phyloP scores from a whole-genome alignment of 129 eudicot species.

The Artemisia annua region DNA sequence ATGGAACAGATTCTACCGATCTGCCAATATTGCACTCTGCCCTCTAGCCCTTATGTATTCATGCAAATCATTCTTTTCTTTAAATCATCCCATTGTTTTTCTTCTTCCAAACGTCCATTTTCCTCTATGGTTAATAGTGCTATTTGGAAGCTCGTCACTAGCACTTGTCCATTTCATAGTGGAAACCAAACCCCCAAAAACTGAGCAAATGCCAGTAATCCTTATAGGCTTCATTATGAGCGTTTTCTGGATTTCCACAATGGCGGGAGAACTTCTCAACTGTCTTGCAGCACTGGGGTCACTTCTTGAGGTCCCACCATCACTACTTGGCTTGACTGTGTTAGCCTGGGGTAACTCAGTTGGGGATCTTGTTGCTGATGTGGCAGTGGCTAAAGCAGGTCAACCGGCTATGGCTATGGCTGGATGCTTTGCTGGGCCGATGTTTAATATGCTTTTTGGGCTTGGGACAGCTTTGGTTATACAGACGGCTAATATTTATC shows the following conservation, averaged over 20 bases:
- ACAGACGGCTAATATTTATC: slow-evolving; percentile 74
- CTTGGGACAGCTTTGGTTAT: slow-evolving; percentile 94
- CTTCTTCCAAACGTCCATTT: slow-evolving; percentile 68
- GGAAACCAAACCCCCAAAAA: slow-evolving; percentile 85
- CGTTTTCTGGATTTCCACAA: slow-evolving; percentile 92
- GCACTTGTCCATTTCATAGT: slow-evolving; percentile 66
- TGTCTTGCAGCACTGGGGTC: slow-evolving; percentile 85
- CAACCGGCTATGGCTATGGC: slow-evolving; percentile 99
- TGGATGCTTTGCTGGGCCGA: slow-evolving; percentile 96
- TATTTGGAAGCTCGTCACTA: slow-evolving; percentile 71
- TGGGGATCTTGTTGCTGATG: slow-evolving; percentile 98
- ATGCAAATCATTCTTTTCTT: slow-evolving; percentile 78
- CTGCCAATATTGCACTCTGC: slow-evolving; percentile 86
- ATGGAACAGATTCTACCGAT: slow-evolving; percentile 83
- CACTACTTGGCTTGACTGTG: slow-evolving; percentile 86
- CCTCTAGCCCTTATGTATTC: slow-evolving; percentile 83
- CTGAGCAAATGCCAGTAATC: slow-evolving; percentile 58
- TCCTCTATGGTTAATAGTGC: slow-evolving; percentile 86
- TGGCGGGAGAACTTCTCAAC: slow-evolving; percentile 88
- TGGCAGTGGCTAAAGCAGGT: slow-evolving; percentile 94
- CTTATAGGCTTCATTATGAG: slow-evolving; percentile 82
- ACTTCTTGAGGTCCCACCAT: slow-evolving; percentile 67
- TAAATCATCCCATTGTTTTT: slow-evolving; percentile 65
- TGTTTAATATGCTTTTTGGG: slow-evolving; percentile 98
- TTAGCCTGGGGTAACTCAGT: slow-evolving; percentile 98